phyloP scores from a whole-genome alignment of 805 yeast genomes.

The Millerozyma miso region DNA sequence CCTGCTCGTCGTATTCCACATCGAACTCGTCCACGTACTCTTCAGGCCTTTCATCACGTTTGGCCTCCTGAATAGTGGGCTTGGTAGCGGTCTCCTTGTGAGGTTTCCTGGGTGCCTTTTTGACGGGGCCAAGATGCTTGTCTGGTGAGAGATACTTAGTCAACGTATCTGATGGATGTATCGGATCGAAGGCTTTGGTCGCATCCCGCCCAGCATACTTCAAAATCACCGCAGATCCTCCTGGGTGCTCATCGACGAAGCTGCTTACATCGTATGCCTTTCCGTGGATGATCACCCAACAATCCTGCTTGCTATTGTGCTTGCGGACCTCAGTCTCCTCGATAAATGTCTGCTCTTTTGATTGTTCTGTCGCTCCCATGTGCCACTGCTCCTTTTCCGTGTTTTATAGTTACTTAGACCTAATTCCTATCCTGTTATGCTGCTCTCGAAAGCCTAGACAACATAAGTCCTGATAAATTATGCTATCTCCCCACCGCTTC shows the following conservation, averaged over 20 bases:
- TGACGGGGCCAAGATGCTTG: slow-evolving; percentile 34
- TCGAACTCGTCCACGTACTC: slow-evolving; percentile 31
- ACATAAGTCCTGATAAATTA: neutral
- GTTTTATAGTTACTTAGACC: too few species aligned
- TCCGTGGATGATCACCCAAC: slow-evolving; percentile 83
- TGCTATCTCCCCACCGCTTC: neutral
- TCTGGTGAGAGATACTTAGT: slow-evolving; percentile 55
- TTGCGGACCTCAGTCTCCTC: slow-evolving; percentile 27
- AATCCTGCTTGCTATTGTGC: slow-evolving; percentile 56
- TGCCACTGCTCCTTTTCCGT: neutral
- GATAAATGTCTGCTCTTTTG: slow-evolving; percentile 9
- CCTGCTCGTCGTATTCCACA: slow-evolving; percentile 42
- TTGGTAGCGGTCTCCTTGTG: slow-evolving; percentile 3
- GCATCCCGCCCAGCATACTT: slow-evolving; percentile 55
- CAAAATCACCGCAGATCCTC: slow-evolving; percentile 52
- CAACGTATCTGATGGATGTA: slow-evolving; percentile 87
- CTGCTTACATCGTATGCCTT: slow-evolving; percentile 76
- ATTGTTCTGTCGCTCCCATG: neutral
- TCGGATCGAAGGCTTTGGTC: slow-evolving; percentile 77
- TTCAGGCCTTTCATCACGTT: slow-evolving; percentile 1
- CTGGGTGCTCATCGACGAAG: slow-evolving; percentile 56
- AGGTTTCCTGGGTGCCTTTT: slow-evolving; percentile 5
- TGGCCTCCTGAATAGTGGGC: neutral
- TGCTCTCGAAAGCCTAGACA: neutral
- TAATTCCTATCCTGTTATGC: too few species aligned